These are phyloP conservation scores for Adansonia digitata DNA, from an alignment of 345 rosid genomes.

Conservation along the genomic window DNA sequence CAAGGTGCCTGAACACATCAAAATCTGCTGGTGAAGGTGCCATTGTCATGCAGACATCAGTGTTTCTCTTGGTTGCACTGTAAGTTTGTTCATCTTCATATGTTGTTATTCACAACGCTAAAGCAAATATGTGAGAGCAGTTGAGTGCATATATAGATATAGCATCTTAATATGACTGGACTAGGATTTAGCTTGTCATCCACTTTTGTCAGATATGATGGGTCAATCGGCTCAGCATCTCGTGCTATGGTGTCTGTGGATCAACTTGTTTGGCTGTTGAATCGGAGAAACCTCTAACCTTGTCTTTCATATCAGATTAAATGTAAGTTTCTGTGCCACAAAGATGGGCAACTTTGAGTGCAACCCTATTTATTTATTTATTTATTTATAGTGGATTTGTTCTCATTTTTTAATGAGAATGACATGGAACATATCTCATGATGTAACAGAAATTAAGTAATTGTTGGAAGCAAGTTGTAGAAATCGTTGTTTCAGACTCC, in stretches of 20 bases:
- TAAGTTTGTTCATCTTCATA: constrained; percentile 28
- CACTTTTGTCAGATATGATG: constrained; percentile 54
- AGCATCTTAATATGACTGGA: background rate
- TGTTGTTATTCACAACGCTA: background rate
- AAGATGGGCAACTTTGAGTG: background rate
- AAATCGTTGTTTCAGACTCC: background rate
- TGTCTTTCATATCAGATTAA: background rate
- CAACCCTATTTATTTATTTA: background rate
- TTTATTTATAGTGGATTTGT: background rate
- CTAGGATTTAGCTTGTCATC: background rate
- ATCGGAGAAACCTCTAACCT: constrained; percentile 32
- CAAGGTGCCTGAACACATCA: constrained; percentile 63
- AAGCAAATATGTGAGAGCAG: background rate
- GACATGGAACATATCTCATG: background rate
- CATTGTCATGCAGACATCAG: constrained; percentile 64
- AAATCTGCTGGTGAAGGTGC: constrained; percentile 80
- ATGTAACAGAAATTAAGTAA: background rate
- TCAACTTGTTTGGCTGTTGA: constrained; percentile 50
- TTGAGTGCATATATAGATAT: background rate
- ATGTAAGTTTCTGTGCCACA: background rate
- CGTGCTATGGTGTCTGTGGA: constrained; percentile 67
- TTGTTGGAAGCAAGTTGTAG: background rate
- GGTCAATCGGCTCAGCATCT: constrained; percentile 68
- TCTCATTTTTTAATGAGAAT: background rate
- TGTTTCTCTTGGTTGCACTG: constrained; percentile 64